phyloP scores from a whole-genome alignment of 768 basidiomycete species.

The Kwoniella europaea region DNA sequence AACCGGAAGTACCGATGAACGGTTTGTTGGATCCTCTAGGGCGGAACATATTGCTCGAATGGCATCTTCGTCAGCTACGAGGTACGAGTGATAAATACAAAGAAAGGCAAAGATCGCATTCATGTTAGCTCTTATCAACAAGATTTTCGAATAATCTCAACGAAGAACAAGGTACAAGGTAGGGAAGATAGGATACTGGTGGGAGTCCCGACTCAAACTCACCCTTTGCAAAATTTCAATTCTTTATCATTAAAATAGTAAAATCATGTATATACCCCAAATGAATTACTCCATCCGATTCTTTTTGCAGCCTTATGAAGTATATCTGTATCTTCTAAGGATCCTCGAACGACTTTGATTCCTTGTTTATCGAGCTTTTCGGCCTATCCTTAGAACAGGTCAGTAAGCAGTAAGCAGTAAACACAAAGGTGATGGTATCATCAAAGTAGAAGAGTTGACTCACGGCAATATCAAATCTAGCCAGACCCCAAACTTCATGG shows the following conservation, averaged over 20 bases:
- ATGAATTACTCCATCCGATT: conserved; percentile 44
- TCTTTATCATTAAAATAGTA: conserved; percentile 19
- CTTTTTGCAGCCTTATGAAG: conserved; percentile 22
- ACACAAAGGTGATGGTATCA: neutral
- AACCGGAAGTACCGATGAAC: conserved; percentile 31
- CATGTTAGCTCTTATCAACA: no score
- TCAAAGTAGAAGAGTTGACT: neutral
- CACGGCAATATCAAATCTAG: conserved; percentile 30
- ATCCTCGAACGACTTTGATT: conserved; percentile 28
- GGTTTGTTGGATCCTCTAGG: conserved; percentile 34
- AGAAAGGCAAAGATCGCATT: no score
- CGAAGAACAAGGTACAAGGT: neutral
- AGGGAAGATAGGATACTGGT: neutral
- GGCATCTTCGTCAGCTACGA: conserved; percentile 27
- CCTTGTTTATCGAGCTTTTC: conserved; percentile 25
- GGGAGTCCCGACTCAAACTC: neutral
- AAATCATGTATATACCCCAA: conserved; percentile 42
- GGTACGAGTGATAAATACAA: no score
- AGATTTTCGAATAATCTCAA: no score
- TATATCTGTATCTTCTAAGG: conserved; percentile 35
- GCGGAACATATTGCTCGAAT: conserved; percentile 32
- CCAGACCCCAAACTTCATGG: conserved; percentile 35
- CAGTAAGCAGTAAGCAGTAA: neutral
- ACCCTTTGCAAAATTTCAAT: conserved; percentile 1
- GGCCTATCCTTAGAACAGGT: no score